Evolutionary conservation across 2,329 filamentous ascomycete genomes (phyloP).

Genomic region (Beauveria sp.): DNA sequence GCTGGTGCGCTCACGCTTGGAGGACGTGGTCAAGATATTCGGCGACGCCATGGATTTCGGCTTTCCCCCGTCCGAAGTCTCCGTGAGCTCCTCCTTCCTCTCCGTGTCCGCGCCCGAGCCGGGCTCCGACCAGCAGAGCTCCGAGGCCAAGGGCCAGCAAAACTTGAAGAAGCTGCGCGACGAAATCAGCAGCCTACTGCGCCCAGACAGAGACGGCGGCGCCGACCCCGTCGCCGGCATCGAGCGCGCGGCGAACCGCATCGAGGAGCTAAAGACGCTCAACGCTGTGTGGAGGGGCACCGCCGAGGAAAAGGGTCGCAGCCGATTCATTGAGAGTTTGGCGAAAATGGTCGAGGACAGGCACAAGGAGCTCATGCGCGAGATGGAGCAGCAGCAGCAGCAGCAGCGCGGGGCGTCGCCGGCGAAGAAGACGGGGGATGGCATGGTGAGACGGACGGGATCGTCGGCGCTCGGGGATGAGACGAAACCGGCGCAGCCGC

Average conservation of each 20-base stretch:
- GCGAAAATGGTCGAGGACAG: constrained; percentile 77
- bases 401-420: not conserved
- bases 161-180: constrained; percentile 62
- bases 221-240: constrained; percentile 57
- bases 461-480: constrained; percentile 22
- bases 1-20: constrained; percentile 73
- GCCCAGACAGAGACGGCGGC: constrained; percentile 29
- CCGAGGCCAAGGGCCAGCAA: constrained; percentile 81
- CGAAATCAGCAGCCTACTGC: constrained; percentile 64
- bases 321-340: constrained; percentile 73
- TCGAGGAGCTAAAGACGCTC: constrained; percentile 71
- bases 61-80: constrained; percentile 79
- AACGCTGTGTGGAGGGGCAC: constrained; percentile 90
- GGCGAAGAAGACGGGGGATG: constrained; percentile 17
- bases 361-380: constrained; percentile 45
- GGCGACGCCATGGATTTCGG: constrained; percentile 95
- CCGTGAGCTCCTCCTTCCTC: constrained; percentile 76
- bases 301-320: constrained; percentile 80
- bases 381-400: constrained; percentile 31
- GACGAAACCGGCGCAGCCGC: constrained; percentile 23
- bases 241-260: constrained; percentile 63
- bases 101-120: constrained; percentile 82
- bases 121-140: constrained; percentile 54
- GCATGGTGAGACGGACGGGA: constrained; percentile 27
- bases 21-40: constrained; percentile 84